Evolutionary conservation across 1,139 yeast species (phyloP).

Genomic region (Protomyces macrosporus): DNA sequence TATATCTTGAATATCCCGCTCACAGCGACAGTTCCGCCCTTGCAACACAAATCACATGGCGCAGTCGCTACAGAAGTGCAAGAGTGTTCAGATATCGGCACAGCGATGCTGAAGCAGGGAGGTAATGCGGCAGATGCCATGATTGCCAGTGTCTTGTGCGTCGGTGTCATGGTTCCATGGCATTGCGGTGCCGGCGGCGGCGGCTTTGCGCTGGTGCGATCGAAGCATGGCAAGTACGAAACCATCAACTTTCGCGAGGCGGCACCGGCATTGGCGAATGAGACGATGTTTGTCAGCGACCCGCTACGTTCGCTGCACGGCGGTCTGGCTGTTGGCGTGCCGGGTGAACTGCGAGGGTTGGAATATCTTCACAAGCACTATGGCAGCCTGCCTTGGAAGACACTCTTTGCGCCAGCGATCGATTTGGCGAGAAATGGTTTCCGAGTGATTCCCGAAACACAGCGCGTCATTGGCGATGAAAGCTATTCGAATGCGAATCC

Average conservation of each 20-base stretch:
- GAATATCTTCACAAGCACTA: slow-evolving; percentile 54
- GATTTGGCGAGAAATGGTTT: slow-evolving; percentile 59
- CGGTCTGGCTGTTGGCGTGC: slow-evolving; percentile 78
- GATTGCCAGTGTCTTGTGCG: slow-evolving; percentile 78
- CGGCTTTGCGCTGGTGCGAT: slow-evolving; percentile 30
- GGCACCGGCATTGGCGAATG: slow-evolving; percentile 63
- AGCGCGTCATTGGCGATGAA: slow-evolving; percentile 30
- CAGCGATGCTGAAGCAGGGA: slow-evolving; percentile 48
- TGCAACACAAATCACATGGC: slow-evolving; percentile 41
- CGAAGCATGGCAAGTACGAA: slow-evolving; percentile 8
- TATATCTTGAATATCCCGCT: not conserved
- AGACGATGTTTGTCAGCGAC: slow-evolving; percentile 57
- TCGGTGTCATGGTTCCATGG: slow-evolving; percentile 75
- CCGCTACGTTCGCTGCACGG: slow-evolving; percentile 59
- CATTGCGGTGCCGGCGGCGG: slow-evolving; percentile 87
- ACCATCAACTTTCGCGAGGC: slow-evolving; percentile 81
- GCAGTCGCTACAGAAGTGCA: slow-evolving; percentile 77
- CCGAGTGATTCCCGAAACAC: slow-evolving; percentile 45
- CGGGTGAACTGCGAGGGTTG: slow-evolving; percentile 84
- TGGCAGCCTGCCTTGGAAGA: slow-evolving; percentile 66
- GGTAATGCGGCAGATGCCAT: slow-evolving; percentile 95
- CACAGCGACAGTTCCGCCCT: too few species aligned
- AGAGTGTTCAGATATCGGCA: slow-evolving; percentile 65
- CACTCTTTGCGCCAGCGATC: slow-evolving; percentile 69
- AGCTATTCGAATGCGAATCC: slow-evolving; percentile 1